Conservation (phyloP, 441 rosid genomes). For the Bruguiera hainesii region DNA sequence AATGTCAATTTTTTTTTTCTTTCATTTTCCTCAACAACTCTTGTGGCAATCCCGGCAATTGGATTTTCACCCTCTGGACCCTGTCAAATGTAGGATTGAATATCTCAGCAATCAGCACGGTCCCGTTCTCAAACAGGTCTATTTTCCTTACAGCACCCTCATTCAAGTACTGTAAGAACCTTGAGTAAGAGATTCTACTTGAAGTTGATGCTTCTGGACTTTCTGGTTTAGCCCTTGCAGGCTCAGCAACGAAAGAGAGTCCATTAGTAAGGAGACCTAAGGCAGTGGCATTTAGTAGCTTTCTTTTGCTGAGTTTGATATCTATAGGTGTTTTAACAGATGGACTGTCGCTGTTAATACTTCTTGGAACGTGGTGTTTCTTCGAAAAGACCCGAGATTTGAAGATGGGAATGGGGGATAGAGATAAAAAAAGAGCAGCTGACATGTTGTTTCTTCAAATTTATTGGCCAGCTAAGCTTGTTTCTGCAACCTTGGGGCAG, state of each 20-base stretch:
- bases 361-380: conserved; percentile 30
- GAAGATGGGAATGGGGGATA: conserved; percentile 41
- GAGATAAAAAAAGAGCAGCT: conserved; percentile 40
- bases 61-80: conserved; percentile 64
- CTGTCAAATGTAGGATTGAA: conserved; percentile 40
- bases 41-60: conserved; percentile 59
- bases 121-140: conserved; percentile 71
- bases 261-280: conserved; percentile 37
- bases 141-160: conserved; percentile 58
- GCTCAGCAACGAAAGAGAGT: conserved; percentile 20
- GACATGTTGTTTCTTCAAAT: conserved; percentile 27
- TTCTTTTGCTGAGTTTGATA: conserved; percentile 39
- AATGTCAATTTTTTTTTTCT: conserved; percentile 61
- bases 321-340: conserved; percentile 25
- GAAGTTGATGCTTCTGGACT: conserved; percentile 47
- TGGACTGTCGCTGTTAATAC: conserved; percentile 25
- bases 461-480: not conserved
- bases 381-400: conserved; percentile 41
- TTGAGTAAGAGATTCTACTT: conserved; percentile 55
- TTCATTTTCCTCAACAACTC: conserved; percentile 58
- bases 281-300: conserved; percentile 39
- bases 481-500: not conserved
- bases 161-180: conserved; percentile 59
- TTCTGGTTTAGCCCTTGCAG: conserved; percentile 56
- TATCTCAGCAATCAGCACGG: conserved; percentile 63